Conservation (phyloP, 2,329 filamentous ascomycete genomes). For the Monosporascus sp. region DNA sequence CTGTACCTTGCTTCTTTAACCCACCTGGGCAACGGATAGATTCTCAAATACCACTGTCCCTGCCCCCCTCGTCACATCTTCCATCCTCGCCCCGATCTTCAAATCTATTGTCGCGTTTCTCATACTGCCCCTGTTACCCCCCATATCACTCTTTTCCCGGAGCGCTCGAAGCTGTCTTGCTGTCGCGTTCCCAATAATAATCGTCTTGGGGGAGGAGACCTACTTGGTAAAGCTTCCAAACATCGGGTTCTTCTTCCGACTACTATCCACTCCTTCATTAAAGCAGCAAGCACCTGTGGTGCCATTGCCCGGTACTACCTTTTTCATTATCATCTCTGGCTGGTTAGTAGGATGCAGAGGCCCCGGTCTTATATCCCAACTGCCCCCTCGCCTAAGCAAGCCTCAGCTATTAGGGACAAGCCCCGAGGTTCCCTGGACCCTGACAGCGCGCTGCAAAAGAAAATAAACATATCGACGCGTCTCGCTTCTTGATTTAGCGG, state of each 20-base stretch:
- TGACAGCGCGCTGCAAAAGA: conserved; percentile 43
- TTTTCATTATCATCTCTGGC: conserved; percentile 18
- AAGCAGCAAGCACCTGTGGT: conserved; percentile 25
- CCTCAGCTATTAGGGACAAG: conserved; percentile 32
- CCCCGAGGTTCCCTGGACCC: conserved; percentile 36
- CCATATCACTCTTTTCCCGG: conserved; percentile 14
- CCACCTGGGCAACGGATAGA: conserved; percentile 9
- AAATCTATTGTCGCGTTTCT: conserved; percentile 21
- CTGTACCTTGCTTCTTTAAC: conserved; percentile 21
- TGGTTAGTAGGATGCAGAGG: conserved; percentile 18
- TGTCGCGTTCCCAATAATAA: conserved; percentile 21
- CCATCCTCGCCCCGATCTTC: conserved; percentile 26
- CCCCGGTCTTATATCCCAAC: conserved; percentile 28
- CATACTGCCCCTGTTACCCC: conserved; percentile 19
- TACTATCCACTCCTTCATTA: conserved; percentile 25
- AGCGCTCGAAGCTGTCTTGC: conserved; percentile 14
- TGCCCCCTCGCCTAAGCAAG: conserved; percentile 25
- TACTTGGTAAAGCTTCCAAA: conserved; percentile 33
- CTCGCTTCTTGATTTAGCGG: conserved; percentile 36
- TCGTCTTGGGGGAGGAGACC: conserved; percentile 21
- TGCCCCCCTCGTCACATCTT: conserved; percentile 24
- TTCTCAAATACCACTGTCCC: conserved; percentile 27
- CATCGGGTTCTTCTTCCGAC: conserved; percentile 33
- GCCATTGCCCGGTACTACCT: conserved; percentile 28
- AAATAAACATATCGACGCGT: conserved; percentile 48